Evolutionary conservation across 768 basidiomycete genomes (phyloP).

Genomic region (Russula sp.): DNA sequence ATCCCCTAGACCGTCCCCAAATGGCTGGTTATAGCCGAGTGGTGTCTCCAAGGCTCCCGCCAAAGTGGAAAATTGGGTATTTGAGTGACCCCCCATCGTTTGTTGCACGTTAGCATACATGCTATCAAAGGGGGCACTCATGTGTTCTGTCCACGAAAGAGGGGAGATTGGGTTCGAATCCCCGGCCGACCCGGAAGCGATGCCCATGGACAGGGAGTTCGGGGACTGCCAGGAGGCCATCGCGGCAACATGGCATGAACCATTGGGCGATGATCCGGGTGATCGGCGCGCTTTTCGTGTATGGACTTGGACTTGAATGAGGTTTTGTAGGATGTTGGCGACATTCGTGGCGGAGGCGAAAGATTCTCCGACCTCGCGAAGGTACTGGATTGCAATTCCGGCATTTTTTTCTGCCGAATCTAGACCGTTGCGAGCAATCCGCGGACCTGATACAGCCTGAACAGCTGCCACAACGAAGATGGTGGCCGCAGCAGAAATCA

Average conservation of each 20-base stretch:
- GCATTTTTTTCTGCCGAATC: constrained; percentile 20
- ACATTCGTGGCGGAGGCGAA: constrained; percentile 26
- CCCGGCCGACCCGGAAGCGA: background rate
- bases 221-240: constrained; percentile 1
- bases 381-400: constrained; percentile 18
- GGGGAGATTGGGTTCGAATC: background rate
- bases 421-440: constrained; percentile 22
- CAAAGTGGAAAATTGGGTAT: constrained; percentile 7
- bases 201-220: background rate
- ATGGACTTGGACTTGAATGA: constrained; percentile 25
- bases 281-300: constrained; percentile 28
- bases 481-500: constrained; percentile 30
- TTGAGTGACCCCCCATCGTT: constrained; percentile 2
- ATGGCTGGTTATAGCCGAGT: constrained; percentile 22
- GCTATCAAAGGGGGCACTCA: background rate
- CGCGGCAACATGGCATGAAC: background rate
- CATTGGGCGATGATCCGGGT: constrained; percentile 11
- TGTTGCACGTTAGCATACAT: constrained; percentile 6
- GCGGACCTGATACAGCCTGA: constrained; percentile 29
- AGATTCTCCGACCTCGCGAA: constrained; percentile 27
- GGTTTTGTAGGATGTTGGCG: constrained; percentile 28
- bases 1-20: constrained; percentile 23
- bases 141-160: constrained; percentile 11
- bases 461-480: constrained; percentile 32
- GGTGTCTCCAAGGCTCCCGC: constrained; percentile 11